Percentiles rank a stretch among this genome's conserved stretches.
Conservation (phyloP, 75 land plant genomes). For the Cryptomeria japonica region DNA sequence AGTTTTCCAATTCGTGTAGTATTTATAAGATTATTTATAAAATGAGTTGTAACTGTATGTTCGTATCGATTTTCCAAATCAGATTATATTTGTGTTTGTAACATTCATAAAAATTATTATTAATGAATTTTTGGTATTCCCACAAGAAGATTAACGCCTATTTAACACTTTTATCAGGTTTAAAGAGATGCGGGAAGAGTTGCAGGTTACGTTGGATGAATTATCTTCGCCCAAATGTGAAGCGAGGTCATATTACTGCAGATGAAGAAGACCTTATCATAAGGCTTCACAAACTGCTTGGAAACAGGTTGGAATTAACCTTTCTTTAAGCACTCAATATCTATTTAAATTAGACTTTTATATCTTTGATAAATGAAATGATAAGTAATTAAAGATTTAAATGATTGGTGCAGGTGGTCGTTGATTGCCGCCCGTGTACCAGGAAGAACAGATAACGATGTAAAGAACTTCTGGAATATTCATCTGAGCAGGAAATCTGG, state of each 20-base stretch:
- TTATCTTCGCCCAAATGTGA: constrained; percentile 21
- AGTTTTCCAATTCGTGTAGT: too few relatives aligned
- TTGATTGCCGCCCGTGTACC: background rate
- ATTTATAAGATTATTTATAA: too few relatives aligned
- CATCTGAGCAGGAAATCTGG: background rate
- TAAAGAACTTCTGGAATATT: constrained; percentile 11
- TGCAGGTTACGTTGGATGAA: constrained; percentile 10
- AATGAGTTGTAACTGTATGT: too few relatives aligned
- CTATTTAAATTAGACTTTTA: too few relatives aligned
- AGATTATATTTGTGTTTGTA: too few relatives aligned
- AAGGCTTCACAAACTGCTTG: constrained; percentile 14
- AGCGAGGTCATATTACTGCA: constrained; percentile 12
- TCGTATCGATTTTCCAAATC: too few relatives aligned
- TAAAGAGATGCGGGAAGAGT: background rate
- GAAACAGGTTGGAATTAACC: constrained; percentile 9
- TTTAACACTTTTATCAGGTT: background rate
- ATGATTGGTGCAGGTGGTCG: constrained; percentile 2
- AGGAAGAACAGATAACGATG: constrained; percentile 2
- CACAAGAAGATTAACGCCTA: too few relatives aligned
- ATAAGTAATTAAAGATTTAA: too few relatives aligned
- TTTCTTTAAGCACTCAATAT: too few relatives aligned
- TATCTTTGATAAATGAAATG: too few relatives aligned
- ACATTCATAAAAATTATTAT: too few relatives aligned
- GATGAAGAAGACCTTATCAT: constrained; percentile 19
- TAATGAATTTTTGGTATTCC: too few relatives aligned